Conservation (phyloP, 768 basidiomycete genomes). For the Suillus variegatus region DNA sequence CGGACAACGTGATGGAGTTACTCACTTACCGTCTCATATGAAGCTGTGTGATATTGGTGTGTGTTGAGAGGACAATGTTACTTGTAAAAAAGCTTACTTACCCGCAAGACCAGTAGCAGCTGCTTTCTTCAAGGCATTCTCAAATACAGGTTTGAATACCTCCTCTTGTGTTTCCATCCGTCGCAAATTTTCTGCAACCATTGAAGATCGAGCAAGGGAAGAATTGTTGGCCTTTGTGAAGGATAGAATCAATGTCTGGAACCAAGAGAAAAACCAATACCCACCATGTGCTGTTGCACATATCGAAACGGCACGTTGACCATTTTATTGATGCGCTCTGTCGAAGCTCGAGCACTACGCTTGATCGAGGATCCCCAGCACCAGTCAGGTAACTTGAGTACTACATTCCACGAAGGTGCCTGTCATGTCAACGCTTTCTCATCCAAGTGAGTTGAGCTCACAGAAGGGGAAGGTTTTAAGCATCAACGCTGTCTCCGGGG, state of each 20-base stretch:
- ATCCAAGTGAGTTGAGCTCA: neutral
- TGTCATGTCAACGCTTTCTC: neutral
- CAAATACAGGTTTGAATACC: constrained; percentile 7
- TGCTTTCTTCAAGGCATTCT: constrained; percentile 11
- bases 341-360: neutral
- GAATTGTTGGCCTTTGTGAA: neutral
- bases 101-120: constrained; percentile 16
- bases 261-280: neutral
- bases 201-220: neutral
- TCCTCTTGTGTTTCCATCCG: constrained; percentile 20
- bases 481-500: constrained; percentile 6
- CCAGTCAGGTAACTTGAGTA: constrained; percentile 14
- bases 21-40: constrained; percentile 14
- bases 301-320: constrained; percentile 10
- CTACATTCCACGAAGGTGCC: neutral
- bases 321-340: neutral
- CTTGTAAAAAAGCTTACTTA: neutral
- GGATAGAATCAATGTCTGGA: neutral
- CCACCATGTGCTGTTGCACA: constrained; percentile 5
- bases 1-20: neutral
- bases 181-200: constrained; percentile 18
- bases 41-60: neutral
- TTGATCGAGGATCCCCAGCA: constrained; percentile 13
- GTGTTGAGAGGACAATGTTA: neutral
- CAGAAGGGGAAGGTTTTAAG: constrained; percentile 5